Base-by-base conservation (phyloP, 179 eudicot genomes). In the Vitellaria paradoxa region DNA sequence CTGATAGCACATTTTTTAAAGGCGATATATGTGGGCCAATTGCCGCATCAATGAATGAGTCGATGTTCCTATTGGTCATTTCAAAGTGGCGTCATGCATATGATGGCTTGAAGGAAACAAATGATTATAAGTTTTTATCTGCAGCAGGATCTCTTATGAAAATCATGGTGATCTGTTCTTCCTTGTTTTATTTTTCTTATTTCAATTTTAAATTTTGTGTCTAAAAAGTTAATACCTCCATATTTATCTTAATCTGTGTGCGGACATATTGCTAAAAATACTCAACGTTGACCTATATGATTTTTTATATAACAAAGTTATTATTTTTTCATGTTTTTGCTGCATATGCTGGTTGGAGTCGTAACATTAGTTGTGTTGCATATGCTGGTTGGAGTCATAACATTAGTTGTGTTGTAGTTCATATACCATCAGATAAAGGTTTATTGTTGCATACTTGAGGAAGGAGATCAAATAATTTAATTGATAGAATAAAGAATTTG, bases 61-160 rank as follows among this genome's bases (percentile, higher is more conserved):
- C 98, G 69, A 94, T 94, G 99, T 94, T 96, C 79, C 87, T 77
- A 62, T 76, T 96, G 73, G 93, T 92, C 49, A 73, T 87, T 79
- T 86, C 89, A 69, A 93, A 90, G 86, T 96, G 99, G 99, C 96
- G 88, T 56, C 78, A 82, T 78, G 90, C 98, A 72, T 92, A 91
- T 85, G 99, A 94, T 52, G 87, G 91, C 82, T 82, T 96, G 86
- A 96, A 96, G 89, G 91, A 94, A 86, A 88, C 90, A 30, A 93
- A 92, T 78, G 88, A 94, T 80, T 87, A 89, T 61, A 88, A 87
- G 68, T 94, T 94, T 86, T 88, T 96, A 74, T 89, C 97, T 73
- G 92, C 87, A 73, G 88, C 96, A 68, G 99, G 94, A 72, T 96
- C 98, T 67, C 93, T 96, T n/a, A 68, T 89, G 86, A 96, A 89